phyloP scores from a whole-genome alignment of 441 rosid genomes.

The Euphorbia celastroides region DNA sequence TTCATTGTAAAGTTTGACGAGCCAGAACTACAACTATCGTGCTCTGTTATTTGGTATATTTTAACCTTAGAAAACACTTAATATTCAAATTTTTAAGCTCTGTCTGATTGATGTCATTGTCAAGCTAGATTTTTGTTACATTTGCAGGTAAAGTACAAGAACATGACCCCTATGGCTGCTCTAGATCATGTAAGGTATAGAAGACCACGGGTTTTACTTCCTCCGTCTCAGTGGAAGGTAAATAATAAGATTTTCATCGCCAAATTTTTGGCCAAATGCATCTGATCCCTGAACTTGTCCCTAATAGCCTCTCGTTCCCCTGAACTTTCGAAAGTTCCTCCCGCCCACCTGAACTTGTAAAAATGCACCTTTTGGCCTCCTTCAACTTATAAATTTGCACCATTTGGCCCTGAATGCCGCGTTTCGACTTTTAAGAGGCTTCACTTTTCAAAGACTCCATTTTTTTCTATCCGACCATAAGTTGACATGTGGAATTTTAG shows the following conservation, averaged over 20 bases:
- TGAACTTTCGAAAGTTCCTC: no score
- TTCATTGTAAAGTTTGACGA: slow-evolving; percentile 87
- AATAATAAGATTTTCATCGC: slow-evolving; percentile 9
- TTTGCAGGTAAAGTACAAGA: slow-evolving; percentile 60
- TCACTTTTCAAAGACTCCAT: no score
- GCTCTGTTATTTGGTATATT: slow-evolving; percentile 70
- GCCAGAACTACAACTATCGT: slow-evolving; percentile 82
- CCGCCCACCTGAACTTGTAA: no score
- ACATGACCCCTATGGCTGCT: slow-evolving; percentile 67
- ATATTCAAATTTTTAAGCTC: not conserved
- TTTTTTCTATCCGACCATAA: no score
- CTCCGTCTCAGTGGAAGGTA: slow-evolving; percentile 80
- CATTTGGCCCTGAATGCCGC: no score
- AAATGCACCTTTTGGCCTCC: no score
- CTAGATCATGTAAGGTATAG: slow-evolving; percentile 65
- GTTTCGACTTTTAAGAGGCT: no score
- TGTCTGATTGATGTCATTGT: slow-evolving; percentile 11
- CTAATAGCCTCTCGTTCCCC: no score
- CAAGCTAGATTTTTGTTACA: not conserved
- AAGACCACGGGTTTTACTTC: slow-evolving; percentile 75
- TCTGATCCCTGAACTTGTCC: no score
- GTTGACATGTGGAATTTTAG: no score
- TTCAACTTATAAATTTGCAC: no score
- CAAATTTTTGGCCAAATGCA: no score
- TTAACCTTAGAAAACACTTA: not conserved